Evolutionary conservation across 345 rosid species (phyloP).

Genomic region (Linum tenue): DNA sequence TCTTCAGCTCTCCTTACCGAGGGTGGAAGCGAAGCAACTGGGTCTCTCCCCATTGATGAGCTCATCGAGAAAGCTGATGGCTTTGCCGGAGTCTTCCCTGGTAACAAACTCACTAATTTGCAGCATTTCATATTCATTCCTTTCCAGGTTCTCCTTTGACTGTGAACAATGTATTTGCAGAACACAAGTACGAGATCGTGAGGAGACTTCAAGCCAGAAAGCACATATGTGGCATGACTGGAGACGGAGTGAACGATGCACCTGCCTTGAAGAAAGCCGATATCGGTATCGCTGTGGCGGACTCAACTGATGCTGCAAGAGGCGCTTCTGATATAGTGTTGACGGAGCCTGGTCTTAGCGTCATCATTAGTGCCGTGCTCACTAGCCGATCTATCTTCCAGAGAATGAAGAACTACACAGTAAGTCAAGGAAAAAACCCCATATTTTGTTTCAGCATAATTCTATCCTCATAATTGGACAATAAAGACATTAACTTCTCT

Average conservation of each 20-base stretch:
- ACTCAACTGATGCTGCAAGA: neutral
- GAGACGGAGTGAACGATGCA: slow-evolving; percentile 3
- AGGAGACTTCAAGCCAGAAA: slow-evolving; percentile 3
- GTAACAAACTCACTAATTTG: neutral
- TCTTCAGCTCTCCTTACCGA: slow-evolving; percentile 35
- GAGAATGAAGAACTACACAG: slow-evolving; percentile 5
- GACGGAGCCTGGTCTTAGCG: slow-evolving; percentile 1
- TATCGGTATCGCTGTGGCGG: slow-evolving; percentile 1
- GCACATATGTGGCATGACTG: slow-evolving; percentile 3
- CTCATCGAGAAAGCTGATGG: neutral
- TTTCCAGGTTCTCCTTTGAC: neutral
- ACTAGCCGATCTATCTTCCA: slow-evolving; percentile 2
- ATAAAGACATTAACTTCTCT: neutral
- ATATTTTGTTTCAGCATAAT: neutral
- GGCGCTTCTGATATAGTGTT: slow-evolving; percentile 3
- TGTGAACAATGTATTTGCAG: neutral
- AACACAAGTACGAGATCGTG: slow-evolving; percentile 3
- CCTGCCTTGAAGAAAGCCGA: slow-evolving; percentile 4
- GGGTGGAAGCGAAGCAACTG: neutral
- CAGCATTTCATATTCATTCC: too few species aligned
- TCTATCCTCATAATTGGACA: neutral
- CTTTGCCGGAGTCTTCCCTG: slow-evolving; percentile 2
- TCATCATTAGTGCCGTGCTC: neutral
- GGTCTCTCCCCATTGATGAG: neutral
- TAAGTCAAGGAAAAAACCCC: neutral